phyloP scores from a whole-genome alignment of 257 asterid genomes.

The Scutellaria barbata region DNA sequence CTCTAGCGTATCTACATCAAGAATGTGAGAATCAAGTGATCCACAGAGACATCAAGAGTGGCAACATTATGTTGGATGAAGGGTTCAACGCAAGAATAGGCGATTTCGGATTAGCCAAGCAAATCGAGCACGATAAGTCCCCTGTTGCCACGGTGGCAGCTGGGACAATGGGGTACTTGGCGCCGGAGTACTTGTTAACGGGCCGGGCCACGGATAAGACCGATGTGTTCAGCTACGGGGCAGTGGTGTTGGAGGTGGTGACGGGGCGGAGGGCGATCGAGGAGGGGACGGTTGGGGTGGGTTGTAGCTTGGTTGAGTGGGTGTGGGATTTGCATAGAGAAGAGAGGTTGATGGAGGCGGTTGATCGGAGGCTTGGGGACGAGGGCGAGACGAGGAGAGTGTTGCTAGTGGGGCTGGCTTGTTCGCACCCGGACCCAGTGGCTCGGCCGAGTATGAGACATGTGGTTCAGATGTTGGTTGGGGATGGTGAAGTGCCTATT shows the following conservation, averaged over 20 bases:
- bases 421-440: conserved; percentile 82
- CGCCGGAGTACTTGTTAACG: conserved; percentile 81
- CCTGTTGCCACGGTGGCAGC: conserved; percentile 89
- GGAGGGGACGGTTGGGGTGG: conserved; percentile 47
- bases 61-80: conserved; percentile 85
- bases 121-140: conserved; percentile 79
- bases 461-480: conserved; percentile 83
- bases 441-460: conserved; percentile 74
- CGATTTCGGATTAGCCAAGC: conserved; percentile 83
- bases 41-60: conserved; percentile 78
- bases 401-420: conserved; percentile 63
- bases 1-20: conserved; percentile 79
- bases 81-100: conserved; percentile 81
- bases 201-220: conserved; percentile 83
- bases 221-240: conserved; percentile 81
- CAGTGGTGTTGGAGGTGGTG: conserved; percentile 84
- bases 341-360: conserved; percentile 59
- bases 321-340: conserved; percentile 80
- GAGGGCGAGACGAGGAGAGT: conserved; percentile 67
- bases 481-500: conserved; percentile 65
- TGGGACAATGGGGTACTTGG: conserved; percentile 91
- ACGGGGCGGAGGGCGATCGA: conserved; percentile 84
- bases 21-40: conserved; percentile 90
- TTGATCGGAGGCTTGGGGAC: conserved; percentile 55
- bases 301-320: conserved; percentile 79